A percentile compares a stretch with the other conserved stretches of the same genome.
These are phyloP conservation scores for Coccomyxa sp. DNA, from an alignment of 139 green algal species.

Conservation along the genomic window DNA sequence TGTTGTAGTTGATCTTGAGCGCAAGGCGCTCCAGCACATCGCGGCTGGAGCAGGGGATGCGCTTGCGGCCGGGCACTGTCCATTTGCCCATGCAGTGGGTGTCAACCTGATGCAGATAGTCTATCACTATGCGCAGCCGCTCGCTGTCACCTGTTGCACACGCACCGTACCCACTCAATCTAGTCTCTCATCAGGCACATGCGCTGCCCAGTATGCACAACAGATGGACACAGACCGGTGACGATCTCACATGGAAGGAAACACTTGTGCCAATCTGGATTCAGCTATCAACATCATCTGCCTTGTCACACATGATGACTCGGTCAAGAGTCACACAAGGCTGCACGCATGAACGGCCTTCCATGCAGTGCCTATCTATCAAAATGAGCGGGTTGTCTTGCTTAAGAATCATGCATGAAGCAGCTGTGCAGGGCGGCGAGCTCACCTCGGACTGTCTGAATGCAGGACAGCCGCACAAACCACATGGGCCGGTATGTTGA, in stretches of 20 bases:
- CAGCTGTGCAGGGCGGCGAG: too few relatives aligned
- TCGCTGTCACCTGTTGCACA: constrained; percentile 36
- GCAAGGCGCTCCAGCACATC: not conserved
- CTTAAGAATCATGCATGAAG: too few relatives aligned
- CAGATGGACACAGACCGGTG: not conserved
- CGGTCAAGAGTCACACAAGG: too few relatives aligned
- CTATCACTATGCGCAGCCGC: constrained; percentile 35
- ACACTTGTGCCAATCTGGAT: not conserved
- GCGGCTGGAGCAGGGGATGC: constrained; percentile 29
- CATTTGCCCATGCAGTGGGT: constrained; percentile 39
- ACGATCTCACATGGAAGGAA: not conserved
- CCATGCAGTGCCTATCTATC: too few relatives aligned
- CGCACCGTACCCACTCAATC: not conserved
- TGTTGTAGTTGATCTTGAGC: not conserved
- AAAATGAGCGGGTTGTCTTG: too few relatives aligned
- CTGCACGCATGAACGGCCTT: too few relatives aligned
- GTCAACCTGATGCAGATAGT: constrained; percentile 36
- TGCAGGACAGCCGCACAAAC: constrained; percentile 33
- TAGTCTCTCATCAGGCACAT: not conserved
- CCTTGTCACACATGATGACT: too few relatives aligned
- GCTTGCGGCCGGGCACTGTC: constrained; percentile 37
- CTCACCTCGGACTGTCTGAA: constrained; percentile 43
- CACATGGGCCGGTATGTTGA: constrained; percentile 50
- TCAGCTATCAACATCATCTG: too few relatives aligned
- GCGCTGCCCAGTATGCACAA: not conserved